Evolutionary conservation across 2,329 filamentous ascomycete genomes (phyloP), one percentile per base, ranked within the genome.

Genomic region (Talaromyces sp.): DNA sequence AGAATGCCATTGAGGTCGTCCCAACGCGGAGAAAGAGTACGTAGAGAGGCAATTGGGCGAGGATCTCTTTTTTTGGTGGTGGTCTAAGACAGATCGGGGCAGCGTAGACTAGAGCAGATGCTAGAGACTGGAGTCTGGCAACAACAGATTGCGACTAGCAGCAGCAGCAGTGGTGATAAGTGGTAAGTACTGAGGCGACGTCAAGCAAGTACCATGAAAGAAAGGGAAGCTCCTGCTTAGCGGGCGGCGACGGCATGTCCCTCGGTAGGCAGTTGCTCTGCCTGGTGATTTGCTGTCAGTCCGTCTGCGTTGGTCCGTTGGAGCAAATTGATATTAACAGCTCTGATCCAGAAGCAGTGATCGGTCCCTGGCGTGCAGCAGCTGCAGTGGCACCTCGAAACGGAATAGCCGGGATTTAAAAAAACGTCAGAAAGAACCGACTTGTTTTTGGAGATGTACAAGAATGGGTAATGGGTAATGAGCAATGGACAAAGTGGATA

Each of bases 331-430:
- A 56, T 56, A 56, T 56, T 56, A n/a, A 56, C 27, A 37, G 48
- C 27, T 33, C 22, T 57, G n/a, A n/a, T 57, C 35, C 45, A 22
- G 52, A 57, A 16, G 11, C 33, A 39, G 52, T 35, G 35, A 59
- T 45, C 39, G 35, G 56, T 59, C 56, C 56, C 56, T 59, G 56
- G 56, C 56, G 56, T 59, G 37, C 56, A 45, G 56, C 37, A 37
- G 22, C 50, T 63, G 39, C 27, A 57, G 61, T 63, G 61, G 50
- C 61, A 19, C 61, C 61, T 63, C 16, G 50, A 63, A 63, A 48
- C 45, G 52, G 50, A 41, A 56, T 59, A 59, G 56, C 56, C 56
- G 39, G 37, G 11, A 27, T 13, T 33, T 5, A 19, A 5, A 27
- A 52, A 27, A 52, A 33, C 24, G 16, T 35, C 31, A 54, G 31